Conservation (phyloP, 2,329 filamentous ascomycete species). For the Bisporella sp. region DNA sequence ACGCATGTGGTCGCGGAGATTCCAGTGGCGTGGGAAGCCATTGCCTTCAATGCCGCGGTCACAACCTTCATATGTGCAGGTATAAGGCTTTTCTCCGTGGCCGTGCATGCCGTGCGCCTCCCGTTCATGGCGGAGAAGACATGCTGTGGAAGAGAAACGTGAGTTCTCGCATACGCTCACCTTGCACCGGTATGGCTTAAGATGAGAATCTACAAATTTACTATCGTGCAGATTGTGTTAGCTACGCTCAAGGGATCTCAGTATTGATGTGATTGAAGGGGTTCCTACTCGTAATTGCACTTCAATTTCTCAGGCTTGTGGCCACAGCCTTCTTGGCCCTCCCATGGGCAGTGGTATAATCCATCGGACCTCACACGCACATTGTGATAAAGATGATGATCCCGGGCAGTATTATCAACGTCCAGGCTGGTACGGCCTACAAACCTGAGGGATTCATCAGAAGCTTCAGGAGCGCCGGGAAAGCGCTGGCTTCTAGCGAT, state of each 20-base stretch:
- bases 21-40: constrained; percentile 93
- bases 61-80: constrained; percentile 82
- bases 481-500: constrained; percentile 14
- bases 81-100: constrained; percentile 85
- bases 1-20: constrained; percentile 94
- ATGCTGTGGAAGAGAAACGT: constrained; percentile 91
- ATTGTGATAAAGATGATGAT: constrained; percentile 67
- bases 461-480: constrained; percentile 17
- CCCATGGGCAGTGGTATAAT: constrained; percentile 89
- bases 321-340: constrained; percentile 64
- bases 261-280: not conserved
- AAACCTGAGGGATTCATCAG: constrained; percentile 24
- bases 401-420: constrained; percentile 39
- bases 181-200: constrained; percentile 96
- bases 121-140: constrained; percentile 87
- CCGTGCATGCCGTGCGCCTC: constrained; percentile 95
- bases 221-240: constrained; percentile 35
- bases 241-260: too few relatives aligned
- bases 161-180: constrained; percentile 73
- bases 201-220: constrained; percentile 94
- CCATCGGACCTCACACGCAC: constrained; percentile 61
- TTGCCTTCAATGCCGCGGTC: constrained; percentile 76
- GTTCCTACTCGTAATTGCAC: constrained; percentile 93
- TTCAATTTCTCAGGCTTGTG: constrained; percentile 95
- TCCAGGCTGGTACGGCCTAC: constrained; percentile 24